phyloP scores from a whole-genome alignment of 2,329 filamentous ascomycete species.

The Chaetomium globosum region DNA sequence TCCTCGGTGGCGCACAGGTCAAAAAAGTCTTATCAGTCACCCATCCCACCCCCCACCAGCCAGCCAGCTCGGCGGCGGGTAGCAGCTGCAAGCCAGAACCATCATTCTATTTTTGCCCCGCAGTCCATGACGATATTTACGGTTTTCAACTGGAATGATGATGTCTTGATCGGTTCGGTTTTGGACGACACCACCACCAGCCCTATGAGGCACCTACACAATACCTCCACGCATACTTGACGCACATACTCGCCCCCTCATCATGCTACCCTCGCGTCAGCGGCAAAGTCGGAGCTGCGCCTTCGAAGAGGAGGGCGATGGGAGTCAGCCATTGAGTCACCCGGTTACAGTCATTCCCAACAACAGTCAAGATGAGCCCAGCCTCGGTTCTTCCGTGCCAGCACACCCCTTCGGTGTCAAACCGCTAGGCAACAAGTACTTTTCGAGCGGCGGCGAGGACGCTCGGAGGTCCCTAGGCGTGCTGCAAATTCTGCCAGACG shows the following conservation, averaged over 20 bases:
- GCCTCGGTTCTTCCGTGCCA: conserved; percentile 59
- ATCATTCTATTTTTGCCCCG: not conserved
- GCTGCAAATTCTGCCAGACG: conserved; percentile 74
- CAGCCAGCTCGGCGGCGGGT: too few relatives aligned
- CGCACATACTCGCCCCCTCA: not conserved
- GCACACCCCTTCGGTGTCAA: conserved; percentile 82
- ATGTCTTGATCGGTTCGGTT: not conserved
- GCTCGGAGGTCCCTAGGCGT: conserved; percentile 67
- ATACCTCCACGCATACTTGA: not conserved
- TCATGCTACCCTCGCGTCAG: conserved; percentile 31
- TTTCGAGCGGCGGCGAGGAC: conserved; percentile 64
- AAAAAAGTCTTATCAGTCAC: not conserved
- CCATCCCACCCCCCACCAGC: not conserved
- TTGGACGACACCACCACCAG: not conserved
- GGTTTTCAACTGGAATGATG: not conserved
- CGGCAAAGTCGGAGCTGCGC: conserved; percentile 17
- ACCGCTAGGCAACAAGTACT: conserved; percentile 79
- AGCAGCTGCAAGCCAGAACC: not conserved
- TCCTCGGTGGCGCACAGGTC: conserved; percentile 3
- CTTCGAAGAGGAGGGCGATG: conserved; percentile 24
- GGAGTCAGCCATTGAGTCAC: conserved; percentile 26
- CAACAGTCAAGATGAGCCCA: conserved; percentile 19
- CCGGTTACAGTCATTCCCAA: conserved; percentile 19
- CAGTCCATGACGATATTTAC: not conserved
- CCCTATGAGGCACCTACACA: not conserved